Evolutionary conservation across 2,329 filamentous ascomycete species (phyloP).

Genomic region (Penicillium vulpinum): DNA sequence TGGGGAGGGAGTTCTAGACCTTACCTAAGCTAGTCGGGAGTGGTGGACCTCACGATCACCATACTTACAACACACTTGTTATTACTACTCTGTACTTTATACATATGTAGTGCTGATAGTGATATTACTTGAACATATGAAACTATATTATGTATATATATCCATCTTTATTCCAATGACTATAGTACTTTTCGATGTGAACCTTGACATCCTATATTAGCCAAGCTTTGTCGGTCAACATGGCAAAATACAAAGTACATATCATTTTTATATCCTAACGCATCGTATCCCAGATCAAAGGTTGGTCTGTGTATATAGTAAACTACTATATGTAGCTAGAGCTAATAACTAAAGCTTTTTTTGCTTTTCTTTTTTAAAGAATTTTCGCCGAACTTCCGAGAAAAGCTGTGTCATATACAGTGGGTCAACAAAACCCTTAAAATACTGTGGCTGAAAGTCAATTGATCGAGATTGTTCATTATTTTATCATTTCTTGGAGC

Average conservation of each 20-base stretch:
- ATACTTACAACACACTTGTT: no score
- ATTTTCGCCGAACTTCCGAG: conserved; percentile 6
- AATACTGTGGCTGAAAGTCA: conserved; percentile 4
- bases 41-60: conserved; percentile 7
- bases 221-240: background rate
- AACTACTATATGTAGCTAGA: background rate
- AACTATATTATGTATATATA: background rate
- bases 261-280: background rate
- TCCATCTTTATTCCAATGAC: background rate
- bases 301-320: conserved; percentile 7
- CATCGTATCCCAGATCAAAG: background rate
- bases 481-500: background rate
- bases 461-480: background rate
- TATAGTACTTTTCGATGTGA: background rate
- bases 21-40: conserved; percentile 11
- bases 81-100: background rate
- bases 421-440: conserved; percentile 7
- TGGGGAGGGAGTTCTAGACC: conserved; percentile 7
- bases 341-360: background rate
- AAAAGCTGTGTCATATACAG: background rate
- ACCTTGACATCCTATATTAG: background rate
- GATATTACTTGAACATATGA: no score
- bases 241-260: background rate
- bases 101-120: no score
- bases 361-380: background rate